These are phyloP conservation scores for Dendryphion nanum DNA, from an alignment of 2,329 filamentous ascomycete genomes.

Conservation along the genomic window DNA sequence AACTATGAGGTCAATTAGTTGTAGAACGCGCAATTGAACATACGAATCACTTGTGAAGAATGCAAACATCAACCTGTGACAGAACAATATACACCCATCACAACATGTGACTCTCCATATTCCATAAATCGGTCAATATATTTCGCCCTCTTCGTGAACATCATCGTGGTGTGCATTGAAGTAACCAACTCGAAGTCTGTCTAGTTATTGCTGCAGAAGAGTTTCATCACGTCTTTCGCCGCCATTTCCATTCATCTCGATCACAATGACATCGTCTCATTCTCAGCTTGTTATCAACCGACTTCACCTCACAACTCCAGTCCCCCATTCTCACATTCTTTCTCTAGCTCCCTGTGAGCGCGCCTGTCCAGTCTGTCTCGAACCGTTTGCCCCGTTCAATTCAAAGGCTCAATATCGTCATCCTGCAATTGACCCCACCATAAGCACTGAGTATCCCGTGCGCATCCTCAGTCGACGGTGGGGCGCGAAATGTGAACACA, in stretches of 20 bases:
- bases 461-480: background rate
- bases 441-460: background rate
- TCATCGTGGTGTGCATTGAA: background rate
- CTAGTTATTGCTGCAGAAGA: background rate
- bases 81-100: too few species aligned
- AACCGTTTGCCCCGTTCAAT: background rate
- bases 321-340: background rate
- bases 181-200: background rate
- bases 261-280: background rate
- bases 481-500: background rate
- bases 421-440: too few species aligned
- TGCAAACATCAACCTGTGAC: too few species aligned
- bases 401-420: background rate
- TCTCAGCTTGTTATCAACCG: background rate
- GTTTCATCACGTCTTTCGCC: background rate
- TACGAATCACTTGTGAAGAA: too few species aligned
- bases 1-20: too few species aligned
- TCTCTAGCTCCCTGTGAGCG: background rate
- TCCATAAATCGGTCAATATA: too few species aligned
- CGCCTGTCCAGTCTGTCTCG: background rate
- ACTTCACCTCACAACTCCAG: background rate
- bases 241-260: background rate
- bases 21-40: too few species aligned
- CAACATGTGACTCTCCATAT: too few species aligned
- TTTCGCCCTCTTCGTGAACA: too few species aligned